A percentile compares a stretch with the other conserved stretches of the same genome.
phyloP scores from a whole-genome alignment of 768 basidiomycete genomes.

The Baorangia bicolor region DNA sequence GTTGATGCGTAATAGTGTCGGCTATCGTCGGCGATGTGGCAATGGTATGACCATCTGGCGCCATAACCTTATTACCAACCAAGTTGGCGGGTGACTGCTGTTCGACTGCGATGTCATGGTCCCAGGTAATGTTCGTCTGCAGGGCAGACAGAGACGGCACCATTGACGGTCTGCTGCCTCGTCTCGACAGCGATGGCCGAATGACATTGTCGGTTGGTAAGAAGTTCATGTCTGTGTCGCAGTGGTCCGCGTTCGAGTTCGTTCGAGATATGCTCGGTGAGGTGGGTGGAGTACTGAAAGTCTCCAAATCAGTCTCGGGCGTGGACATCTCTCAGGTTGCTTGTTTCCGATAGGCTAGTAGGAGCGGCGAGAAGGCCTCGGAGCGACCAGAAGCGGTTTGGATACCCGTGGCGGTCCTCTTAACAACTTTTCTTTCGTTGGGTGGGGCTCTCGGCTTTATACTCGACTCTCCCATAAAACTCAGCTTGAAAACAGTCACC shows the following conservation, averaged over 20 bases:
- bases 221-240: constrained; percentile 9
- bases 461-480: constrained; percentile 9
- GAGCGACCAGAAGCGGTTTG: constrained; percentile 1
- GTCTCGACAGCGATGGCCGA: constrained; percentile 40
- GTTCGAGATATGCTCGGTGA: constrained; percentile 35
- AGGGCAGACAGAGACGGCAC: constrained; percentile 25
- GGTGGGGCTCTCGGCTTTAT: constrained; percentile 20
- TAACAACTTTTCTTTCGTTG: neutral
- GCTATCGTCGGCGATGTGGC: constrained; percentile 21
- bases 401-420: constrained; percentile 7
- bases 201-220: constrained; percentile 22
- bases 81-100: constrained; percentile 22
- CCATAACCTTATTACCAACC: constrained; percentile 22
- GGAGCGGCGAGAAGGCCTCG: constrained; percentile 12
- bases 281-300: constrained; percentile 45
- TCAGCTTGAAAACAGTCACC: constrained; percentile 22
- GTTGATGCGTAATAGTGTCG: constrained; percentile 20
- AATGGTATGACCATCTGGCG: neutral
- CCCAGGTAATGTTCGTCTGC: constrained; percentile 36
- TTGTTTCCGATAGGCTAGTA: constrained; percentile 8
- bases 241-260: constrained; percentile 14
- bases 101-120: constrained; percentile 38
- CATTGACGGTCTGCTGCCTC: constrained; percentile 32
- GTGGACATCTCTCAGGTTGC: constrained; percentile 28
- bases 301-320: constrained; percentile 36